Conservation (phyloP, 2,329 filamentous ascomycete species). For the Xylaria sp. region DNA sequence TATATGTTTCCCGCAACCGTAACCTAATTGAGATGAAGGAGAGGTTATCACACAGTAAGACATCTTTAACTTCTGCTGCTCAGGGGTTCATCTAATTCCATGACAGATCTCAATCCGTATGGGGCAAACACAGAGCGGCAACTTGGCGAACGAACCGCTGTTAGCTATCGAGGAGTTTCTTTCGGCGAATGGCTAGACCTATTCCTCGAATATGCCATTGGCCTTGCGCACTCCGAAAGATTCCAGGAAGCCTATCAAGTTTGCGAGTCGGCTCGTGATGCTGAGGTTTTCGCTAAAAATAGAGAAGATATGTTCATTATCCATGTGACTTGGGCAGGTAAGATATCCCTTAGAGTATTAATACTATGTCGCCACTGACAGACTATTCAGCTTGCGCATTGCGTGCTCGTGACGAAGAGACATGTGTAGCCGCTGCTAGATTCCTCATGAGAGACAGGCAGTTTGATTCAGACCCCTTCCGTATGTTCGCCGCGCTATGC, state of each 20-base stretch:
- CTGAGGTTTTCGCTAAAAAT: slow-evolving; percentile 82
- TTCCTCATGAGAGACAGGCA: slow-evolving; percentile 87
- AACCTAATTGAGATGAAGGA: slow-evolving; percentile 67
- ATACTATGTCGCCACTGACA: slow-evolving; percentile 31
- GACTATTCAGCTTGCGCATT: slow-evolving; percentile 77
- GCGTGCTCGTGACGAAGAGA: slow-evolving; percentile 80
- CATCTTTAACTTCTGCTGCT: background rate
- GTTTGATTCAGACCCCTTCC: slow-evolving; percentile 83
- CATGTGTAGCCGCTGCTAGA: slow-evolving; percentile 76
- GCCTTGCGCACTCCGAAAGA: slow-evolving; percentile 75
- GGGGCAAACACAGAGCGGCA: slow-evolving; percentile 49
- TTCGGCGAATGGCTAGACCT: slow-evolving; percentile 90
- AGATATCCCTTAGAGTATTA: slow-evolving; percentile 44
- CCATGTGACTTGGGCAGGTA: slow-evolving; percentile 80
- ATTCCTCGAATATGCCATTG: slow-evolving; percentile 87
- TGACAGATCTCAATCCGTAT: slow-evolving; percentile 50
- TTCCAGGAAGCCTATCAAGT: slow-evolving; percentile 80
- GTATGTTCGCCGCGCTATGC: slow-evolving; percentile 83
- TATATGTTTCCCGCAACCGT: slow-evolving; percentile 49
- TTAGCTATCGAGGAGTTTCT: slow-evolving; percentile 73
- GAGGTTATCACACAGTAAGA: slow-evolving; percentile 64
- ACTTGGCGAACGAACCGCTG: slow-evolving; percentile 45
- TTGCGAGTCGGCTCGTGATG: slow-evolving; percentile 80
- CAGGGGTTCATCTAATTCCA: slow-evolving; percentile 35
- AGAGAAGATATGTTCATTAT: slow-evolving; percentile 76